A percentile compares a stretch with the other conserved stretches of the same genome.
These are phyloP conservation scores for Fraxinus americana DNA, from an alignment of 257 asterid genomes.

Conservation along the genomic window DNA sequence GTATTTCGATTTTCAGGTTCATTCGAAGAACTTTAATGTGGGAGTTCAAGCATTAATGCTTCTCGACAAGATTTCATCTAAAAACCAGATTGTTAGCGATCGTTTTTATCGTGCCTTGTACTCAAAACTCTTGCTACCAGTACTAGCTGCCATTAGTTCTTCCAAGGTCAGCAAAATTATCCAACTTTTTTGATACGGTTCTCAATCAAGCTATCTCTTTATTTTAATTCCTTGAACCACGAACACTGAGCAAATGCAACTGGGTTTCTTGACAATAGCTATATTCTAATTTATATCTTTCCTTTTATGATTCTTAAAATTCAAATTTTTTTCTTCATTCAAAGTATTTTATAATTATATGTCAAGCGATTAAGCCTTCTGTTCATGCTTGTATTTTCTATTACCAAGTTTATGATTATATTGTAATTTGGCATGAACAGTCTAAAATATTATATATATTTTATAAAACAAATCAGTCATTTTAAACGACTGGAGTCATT, in stretches of 20 bases:
- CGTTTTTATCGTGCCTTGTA: conserved; percentile 97
- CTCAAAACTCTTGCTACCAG: conserved; percentile 87
- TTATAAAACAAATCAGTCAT: too few species aligned
- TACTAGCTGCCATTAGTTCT: conserved; percentile 94
- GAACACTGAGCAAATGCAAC: neutral
- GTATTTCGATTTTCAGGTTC: conserved; percentile 61
- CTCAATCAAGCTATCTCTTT: neutral
- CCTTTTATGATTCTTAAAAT: neutral
- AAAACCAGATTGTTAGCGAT: conserved; percentile 88
- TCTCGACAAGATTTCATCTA: conserved; percentile 90
- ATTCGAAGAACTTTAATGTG: conserved; percentile 90
- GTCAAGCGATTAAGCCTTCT: too few species aligned
- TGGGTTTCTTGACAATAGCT: neutral
- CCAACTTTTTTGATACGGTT: conserved; percentile 19
- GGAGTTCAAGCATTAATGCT: conserved; percentile 98
- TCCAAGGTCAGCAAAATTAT: conserved; percentile 63
- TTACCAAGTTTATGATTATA: too few species aligned
- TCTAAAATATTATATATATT: too few species aligned
- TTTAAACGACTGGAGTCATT: too few species aligned
- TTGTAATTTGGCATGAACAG: too few species aligned
- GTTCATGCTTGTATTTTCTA: too few species aligned
- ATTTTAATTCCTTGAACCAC: neutral
- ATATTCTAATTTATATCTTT: neutral
- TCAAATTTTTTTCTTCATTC: too few species aligned
- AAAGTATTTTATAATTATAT: too few species aligned